phyloP scores from a whole-genome alignment of 495 filamentous ascomycete genomes.

The Cercophora scortea region DNA sequence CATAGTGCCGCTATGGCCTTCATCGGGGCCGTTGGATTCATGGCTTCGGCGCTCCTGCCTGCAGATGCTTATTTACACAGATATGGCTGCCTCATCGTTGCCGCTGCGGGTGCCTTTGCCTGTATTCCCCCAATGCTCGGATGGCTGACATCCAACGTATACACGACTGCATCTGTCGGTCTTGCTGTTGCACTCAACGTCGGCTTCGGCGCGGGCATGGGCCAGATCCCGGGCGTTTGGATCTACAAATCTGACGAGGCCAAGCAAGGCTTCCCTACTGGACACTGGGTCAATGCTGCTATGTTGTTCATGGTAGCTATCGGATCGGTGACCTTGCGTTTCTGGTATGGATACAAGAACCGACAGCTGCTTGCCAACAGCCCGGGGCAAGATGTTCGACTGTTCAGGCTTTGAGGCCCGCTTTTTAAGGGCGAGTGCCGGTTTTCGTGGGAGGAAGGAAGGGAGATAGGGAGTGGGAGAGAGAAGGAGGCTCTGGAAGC shows the following conservation, averaged over 20 bases:
- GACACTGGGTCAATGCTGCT: conserved; percentile 45
- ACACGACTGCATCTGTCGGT: conserved; percentile 54
- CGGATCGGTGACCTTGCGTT: conserved; percentile 25
- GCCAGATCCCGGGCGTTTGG: conserved; percentile 66
- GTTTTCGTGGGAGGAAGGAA: too few relatives aligned
- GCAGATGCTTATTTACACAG: conserved; percentile 47
- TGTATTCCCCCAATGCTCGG: conserved; percentile 57
- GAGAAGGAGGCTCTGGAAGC: too few relatives aligned
- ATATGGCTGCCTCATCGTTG: conserved; percentile 63
- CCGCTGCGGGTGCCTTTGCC: conserved; percentile 48
- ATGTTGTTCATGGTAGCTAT: conserved; percentile 36
- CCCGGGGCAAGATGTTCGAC: conserved; percentile 12
- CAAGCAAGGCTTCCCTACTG: conserved; percentile 56
- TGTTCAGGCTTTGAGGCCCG: conserved; percentile 12
- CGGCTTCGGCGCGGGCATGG: conserved; percentile 52
- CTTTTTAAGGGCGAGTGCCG: neutral
- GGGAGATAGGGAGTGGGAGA: too few relatives aligned
- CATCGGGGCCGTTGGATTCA: conserved; percentile 58
- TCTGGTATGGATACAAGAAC: conserved; percentile 37
- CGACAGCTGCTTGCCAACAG: conserved; percentile 19
- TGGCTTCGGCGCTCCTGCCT: conserved; percentile 56
- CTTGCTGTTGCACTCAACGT: conserved; percentile 65
- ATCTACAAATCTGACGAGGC: conserved; percentile 61
- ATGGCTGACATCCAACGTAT: conserved; percentile 62
- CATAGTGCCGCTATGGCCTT: conserved; percentile 51